Conservation (phyloP, 1,284 basidiomycete species). For the Afroboletus lepidellus region DNA sequence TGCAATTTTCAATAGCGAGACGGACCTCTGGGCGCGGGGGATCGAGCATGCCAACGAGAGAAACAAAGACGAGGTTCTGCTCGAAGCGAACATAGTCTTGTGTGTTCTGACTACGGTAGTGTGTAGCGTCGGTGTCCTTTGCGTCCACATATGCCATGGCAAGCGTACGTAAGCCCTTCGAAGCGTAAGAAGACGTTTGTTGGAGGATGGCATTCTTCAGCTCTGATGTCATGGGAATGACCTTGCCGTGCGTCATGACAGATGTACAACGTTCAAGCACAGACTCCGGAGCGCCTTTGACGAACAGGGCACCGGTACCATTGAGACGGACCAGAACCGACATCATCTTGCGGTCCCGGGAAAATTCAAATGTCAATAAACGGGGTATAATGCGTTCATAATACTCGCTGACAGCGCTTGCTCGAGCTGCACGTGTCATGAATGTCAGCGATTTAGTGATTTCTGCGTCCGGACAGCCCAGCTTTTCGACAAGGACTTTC, state of each 20-base stretch:
- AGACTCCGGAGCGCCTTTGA: slow-evolving; percentile 96
- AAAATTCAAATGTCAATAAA: slow-evolving; percentile 94
- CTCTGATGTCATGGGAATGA: slow-evolving; percentile 61
- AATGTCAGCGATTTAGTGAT: slow-evolving; percentile 54
- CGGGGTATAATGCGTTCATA: slow-evolving; percentile 76
- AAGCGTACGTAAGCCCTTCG: slow-evolving; percentile 84
- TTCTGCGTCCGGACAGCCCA: slow-evolving; percentile 59
- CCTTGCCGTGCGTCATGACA: slow-evolving; percentile 67
- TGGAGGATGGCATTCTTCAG: slow-evolving; percentile 65
- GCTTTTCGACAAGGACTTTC: slow-evolving; percentile 91
- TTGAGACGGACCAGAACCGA: slow-evolving; percentile 80
- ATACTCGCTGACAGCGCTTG: slow-evolving; percentile 82
- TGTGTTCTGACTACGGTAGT: slow-evolving; percentile 78
- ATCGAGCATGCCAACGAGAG: slow-evolving; percentile 96
- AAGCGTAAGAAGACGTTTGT: slow-evolving; percentile 73
- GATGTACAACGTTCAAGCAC: slow-evolving; percentile 86
- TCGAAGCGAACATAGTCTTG: slow-evolving; percentile 89
- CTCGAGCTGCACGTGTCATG: slow-evolving; percentile 62
- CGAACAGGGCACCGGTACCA: slow-evolving; percentile 69
- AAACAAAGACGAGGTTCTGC: slow-evolving; percentile 89
- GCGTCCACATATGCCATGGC: slow-evolving; percentile 88
- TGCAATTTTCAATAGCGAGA: slow-evolving; percentile 86
- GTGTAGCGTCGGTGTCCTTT: slow-evolving; percentile 70
- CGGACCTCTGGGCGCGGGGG: slow-evolving; percentile 95
- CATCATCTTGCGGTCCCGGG: slow-evolving; percentile 99